Evolutionary conservation across 208 protist species (phyloP), one percentile per base, ranked within the genome.

Genomic region (Herpetomonas tarakana): DNA sequence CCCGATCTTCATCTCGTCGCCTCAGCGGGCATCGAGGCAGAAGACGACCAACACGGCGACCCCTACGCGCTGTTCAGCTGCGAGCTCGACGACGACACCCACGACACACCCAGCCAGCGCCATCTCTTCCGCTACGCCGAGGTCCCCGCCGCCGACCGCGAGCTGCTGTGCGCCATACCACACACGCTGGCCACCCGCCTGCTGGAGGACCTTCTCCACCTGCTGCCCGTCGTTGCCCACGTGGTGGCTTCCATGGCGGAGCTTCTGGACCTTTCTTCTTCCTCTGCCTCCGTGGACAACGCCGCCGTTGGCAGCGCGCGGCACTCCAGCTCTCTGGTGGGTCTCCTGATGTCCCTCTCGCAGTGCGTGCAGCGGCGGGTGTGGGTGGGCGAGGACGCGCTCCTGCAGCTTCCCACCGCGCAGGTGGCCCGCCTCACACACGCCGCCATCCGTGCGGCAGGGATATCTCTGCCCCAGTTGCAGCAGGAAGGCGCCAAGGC

Each of bases 221-320:
- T 92, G 24, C 68, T 96, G 26, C 84, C 86, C 1, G 46, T 61
- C 21, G 84, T 89, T 31, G 62, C 65, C 3, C 73, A 69, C 24
- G 66, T 89, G 35, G 58, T 85, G 52, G 50, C 61, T 2, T 81
- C 74, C 6, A 58, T 75, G 24, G 78, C 75, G 53, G 82, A 88
- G 65, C 60, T 91, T 35, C 70, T 92, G n/a, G 80, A 87, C 57
- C 64, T n/a, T n/a, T n/a, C n/a, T n/a, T n/a, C n/a, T n/a, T n/a
- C n/a, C n/a, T n/a, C n/a, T n/a, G n/a, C n/a, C n/a, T n/a, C n/a
- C n/a, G n/a, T n/a, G n/a, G n/a, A n/a, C n/a, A n/a, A n/a, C n/a
- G 12, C 16, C 51, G 51, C 14, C 58, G 66, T n/a, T n/a, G n/a
- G n/a, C n/a, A n/a, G n/a, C n/a, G n/a, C 53, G 65, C 22, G 59